Conservation (phyloP, 1,284 basidiomycete genomes). For the Cryptococcus sp. region DNA sequence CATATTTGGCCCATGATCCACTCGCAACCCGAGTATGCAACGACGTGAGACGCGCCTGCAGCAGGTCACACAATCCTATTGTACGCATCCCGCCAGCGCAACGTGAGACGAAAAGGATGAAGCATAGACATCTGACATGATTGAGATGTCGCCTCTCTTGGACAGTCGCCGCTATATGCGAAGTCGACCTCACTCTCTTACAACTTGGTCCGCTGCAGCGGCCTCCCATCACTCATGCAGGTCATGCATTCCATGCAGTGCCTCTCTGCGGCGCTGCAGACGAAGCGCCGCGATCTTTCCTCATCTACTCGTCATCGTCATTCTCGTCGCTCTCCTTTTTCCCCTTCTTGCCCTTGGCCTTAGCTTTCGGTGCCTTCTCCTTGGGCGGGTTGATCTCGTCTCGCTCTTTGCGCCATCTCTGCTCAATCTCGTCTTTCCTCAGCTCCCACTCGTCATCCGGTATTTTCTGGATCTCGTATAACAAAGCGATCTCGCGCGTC, state of each 20-base stretch:
- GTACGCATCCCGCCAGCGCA: too few species aligned
- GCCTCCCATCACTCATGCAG: background rate
- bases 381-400: conserved; percentile 46
- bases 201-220: background rate
- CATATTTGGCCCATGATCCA: conserved; percentile 37
- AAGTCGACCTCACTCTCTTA: background rate
- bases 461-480: conserved; percentile 51
- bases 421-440: conserved; percentile 38
- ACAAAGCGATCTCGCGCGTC: conserved; percentile 66
- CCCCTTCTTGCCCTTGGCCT: conserved; percentile 23
- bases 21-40: conserved; percentile 21
- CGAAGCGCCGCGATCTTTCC: background rate
- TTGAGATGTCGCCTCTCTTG: background rate
- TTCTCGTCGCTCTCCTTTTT: conserved; percentile 32
- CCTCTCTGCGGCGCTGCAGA: background rate
- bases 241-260: background rate
- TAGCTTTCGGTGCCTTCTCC: conserved; percentile 30
- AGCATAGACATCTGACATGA: background rate
- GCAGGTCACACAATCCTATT: too few species aligned
- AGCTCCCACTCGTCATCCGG: conserved; percentile 43
- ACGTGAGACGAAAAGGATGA: background rate
- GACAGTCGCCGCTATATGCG: background rate
- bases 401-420: conserved; percentile 40
- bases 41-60: background rate
- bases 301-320: conserved; percentile 31